Evolutionary conservation across 306 rosid genomes (phyloP), one percentile per base, ranked within the genome.

Genomic region (Oxytropis ochrocephala): DNA sequence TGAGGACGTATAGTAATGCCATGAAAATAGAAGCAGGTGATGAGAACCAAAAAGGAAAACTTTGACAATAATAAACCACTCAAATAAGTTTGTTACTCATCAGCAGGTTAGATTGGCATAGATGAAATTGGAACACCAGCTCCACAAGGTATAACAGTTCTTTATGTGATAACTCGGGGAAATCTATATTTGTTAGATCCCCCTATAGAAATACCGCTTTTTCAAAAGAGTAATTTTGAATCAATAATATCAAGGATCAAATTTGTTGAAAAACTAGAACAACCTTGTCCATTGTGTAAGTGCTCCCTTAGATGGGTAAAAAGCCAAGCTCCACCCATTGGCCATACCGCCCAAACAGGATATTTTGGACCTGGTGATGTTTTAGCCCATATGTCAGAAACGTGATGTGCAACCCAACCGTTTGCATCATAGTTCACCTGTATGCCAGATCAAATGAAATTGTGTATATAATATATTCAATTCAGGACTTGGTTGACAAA

Each of bases 271-370:
- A 67, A 62, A 39, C 9, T 55, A 65, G 39, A 73, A 72, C 86
- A 83, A 93, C 98, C 73, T 85, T 88, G 83, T 90, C 91, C 96
- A 86, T 64, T 54, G 96, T 93, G 79, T 90, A 86, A 43, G 77
- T 93, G 98, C 78, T 93, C 98, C 98, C 98, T 90, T n/a, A 86
- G 81, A 85, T 93, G 97, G 57, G 82, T 78, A 79, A 86, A 85
- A 47, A 90, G 80, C 97, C 98, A 93, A 53, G 98, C 97, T 76
- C 98, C 98, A 44, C 98, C 98, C 94, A 93, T 85, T 42, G 91
- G 98, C 97, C 98, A 93, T 72, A 93, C 75, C 11, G 96, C 96
- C 96, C 96, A 93, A 48, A 90, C 97, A 50, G 98, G 96, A 69
- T 79, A 69, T 73, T 96, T 97, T 54, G 83, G 81, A 80, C 88